phyloP scores from a whole-genome alignment of 345 rosid species.

The Hibiscus mutabilis region DNA sequence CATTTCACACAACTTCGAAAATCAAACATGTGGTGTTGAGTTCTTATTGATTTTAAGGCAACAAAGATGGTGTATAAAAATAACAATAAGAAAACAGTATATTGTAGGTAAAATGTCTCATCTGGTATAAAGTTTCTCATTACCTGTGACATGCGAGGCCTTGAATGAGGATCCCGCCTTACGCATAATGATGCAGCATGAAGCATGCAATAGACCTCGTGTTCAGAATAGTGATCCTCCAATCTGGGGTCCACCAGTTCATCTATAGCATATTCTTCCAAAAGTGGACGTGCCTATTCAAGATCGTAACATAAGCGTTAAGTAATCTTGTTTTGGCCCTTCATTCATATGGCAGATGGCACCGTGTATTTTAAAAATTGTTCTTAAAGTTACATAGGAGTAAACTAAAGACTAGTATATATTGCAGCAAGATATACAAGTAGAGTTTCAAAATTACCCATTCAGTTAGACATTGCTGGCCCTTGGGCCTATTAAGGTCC shows the following conservation, averaged over 20 bases:
- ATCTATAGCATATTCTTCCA: constrained; percentile 80
- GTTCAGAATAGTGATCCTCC: constrained; percentile 49
- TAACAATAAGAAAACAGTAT: not conserved
- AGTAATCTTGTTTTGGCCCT: not conserved
- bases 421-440: not conserved
- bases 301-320: not conserved
- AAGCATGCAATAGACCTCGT: constrained; percentile 90
- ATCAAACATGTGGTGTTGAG: not conserved
- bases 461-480: constrained; percentile 95
- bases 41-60: not conserved
- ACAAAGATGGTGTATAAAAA: not conserved
- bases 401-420: not conserved
- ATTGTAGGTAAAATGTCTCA: not conserved
- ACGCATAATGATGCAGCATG: constrained; percentile 90
- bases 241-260: constrained; percentile 82
- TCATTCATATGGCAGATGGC: not conserved
- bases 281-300: constrained; percentile 81
- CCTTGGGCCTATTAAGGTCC: constrained; percentile 84
- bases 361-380: not conserved
- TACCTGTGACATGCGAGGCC: constrained; percentile 99
- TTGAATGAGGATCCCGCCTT: constrained; percentile 74
- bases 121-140: constrained; percentile 5
- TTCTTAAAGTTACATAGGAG: not conserved
- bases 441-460: constrained; percentile 53
- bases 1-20: not conserved